Evolutionary conservation across 805 yeast genomes (phyloP).

Genomic region (Starmera dryadoides): DNA sequence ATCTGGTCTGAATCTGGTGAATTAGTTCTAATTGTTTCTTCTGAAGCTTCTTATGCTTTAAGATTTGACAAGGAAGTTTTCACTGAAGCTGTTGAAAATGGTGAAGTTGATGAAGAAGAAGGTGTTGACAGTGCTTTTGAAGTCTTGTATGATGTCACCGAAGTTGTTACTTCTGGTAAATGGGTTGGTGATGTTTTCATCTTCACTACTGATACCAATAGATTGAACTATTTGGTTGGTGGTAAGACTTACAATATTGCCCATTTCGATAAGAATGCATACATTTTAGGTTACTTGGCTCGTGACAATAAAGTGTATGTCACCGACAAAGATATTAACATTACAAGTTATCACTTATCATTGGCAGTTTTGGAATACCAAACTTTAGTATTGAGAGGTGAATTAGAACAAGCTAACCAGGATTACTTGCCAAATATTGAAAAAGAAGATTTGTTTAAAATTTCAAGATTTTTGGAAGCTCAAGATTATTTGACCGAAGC

Average conservation of each 20-base stretch:
- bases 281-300: constrained; percentile 81
- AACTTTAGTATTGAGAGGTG: constrained; percentile 92
- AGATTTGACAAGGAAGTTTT: constrained; percentile 64
- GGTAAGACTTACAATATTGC: constrained; percentile 87
- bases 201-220: constrained; percentile 78
- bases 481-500: constrained; percentile 87
- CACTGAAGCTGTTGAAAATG: constrained; percentile 52
- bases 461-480: constrained; percentile 89
- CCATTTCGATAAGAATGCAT: constrained; percentile 85
- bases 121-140: constrained; percentile 87
- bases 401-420: constrained; percentile 73
- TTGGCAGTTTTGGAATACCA: constrained; percentile 89
- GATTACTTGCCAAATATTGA: constrained; percentile 52
- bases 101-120: constrained; percentile 64
- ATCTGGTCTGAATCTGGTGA: constrained; percentile 95
- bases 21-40: constrained; percentile 65
- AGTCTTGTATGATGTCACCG: constrained; percentile 75
- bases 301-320: constrained; percentile 86
- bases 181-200: constrained; percentile 98
- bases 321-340: constrained; percentile 83
- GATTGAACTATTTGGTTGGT: constrained; percentile 92
- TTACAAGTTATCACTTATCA: constrained; percentile 74
- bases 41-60: constrained; percentile 72
- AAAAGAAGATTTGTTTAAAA: constrained; percentile 61
- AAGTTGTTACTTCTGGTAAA: constrained; percentile 77